These are phyloP conservation scores for Boletus coccyginus DNA, from an alignment of 768 basidiomycete genomes.

Conservation along the genomic window DNA sequence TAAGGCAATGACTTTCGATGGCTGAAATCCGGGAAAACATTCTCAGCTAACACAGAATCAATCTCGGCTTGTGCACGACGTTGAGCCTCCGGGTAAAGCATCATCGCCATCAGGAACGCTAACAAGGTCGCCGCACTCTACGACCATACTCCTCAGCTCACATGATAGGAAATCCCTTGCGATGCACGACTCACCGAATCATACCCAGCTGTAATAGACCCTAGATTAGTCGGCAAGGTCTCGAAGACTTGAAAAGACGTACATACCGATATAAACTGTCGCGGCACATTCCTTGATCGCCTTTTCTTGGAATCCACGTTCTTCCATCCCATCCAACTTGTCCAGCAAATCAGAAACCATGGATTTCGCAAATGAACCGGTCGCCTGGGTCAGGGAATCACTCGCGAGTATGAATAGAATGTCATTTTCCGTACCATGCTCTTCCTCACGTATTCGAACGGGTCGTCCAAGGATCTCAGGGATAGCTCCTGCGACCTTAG, in stretches of 20 bases:
- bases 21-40: constrained; percentile 23
- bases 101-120: constrained; percentile 29
- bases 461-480: constrained; percentile 20
- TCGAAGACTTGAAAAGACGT: background rate
- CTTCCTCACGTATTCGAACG: constrained; percentile 28
- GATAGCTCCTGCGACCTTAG: constrained; percentile 27
- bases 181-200: constrained; percentile 20
- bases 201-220: constrained; percentile 20
- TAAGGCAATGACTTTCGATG: constrained; percentile 27
- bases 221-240: background rate
- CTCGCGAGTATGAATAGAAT: background rate
- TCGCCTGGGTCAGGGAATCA: constrained; percentile 15
- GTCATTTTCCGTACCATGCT: constrained; percentile 20
- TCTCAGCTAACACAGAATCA: constrained; percentile 17
- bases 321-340: constrained; percentile 15
- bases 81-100: constrained; percentile 31
- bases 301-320: constrained; percentile 18
- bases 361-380: constrained; percentile 24
- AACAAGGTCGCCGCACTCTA: constrained; percentile 24
- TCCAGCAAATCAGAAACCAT: constrained; percentile 30
- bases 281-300: constrained; percentile 28
- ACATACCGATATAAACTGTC: constrained; percentile 30
- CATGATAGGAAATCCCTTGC: background rate
- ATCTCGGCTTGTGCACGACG: constrained; percentile 31
- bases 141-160: background rate